Evolutionary conservation across 257 asterid species (phyloP), one percentile per base, ranked within the genome.

Genomic region (Verbena officinalis): DNA sequence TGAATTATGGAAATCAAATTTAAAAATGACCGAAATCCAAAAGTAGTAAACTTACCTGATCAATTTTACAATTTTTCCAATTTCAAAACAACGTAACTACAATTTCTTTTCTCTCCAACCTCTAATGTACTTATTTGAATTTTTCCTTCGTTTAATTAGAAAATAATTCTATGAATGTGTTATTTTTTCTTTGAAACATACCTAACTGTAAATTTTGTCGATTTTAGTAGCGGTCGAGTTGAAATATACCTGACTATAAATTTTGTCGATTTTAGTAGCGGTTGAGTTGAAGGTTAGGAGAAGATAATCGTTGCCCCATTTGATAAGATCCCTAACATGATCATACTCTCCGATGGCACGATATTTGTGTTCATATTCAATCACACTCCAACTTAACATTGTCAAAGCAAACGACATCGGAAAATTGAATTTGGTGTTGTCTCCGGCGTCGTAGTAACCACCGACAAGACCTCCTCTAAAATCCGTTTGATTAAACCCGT

Each of bases 361-460:
- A 50, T 82, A 93, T 54, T 89, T 93, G 54, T 82, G 94, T 48
- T 89, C 91, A 38, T 93, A 93, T 42, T 93, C 98, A 3, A 93
- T 89, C 20, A 78, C 86, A 62, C 97, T 93, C 98, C 97, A 92
- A 42, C 97, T 93, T 24, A 93, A 59, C 96, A 89, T 89, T 0
- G 98, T 89, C 94, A 89, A 84, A 0, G 98, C 97, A 65, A 87
- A 89, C 17, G 98, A 73, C 95, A 89, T 87, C 0, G 98, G 98
- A 34, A 80, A 93, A 67, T 93, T 86, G 62, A 82, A 93, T 70
- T 93, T 89, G 1, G 64, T 66, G 45, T 87, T 93, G 65, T 93
- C 97, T 16, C 98, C 97, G 1, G 97, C 95, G 15, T 93, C 98
- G 14, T 93, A 93, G 34, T 89, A 93, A 9, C 97, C 97, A 61